Evolutionary conservation across 306 rosid genomes (phyloP), one percentile per base, ranked within the genome.

Genomic region (Citrullus colocynthis): DNA sequence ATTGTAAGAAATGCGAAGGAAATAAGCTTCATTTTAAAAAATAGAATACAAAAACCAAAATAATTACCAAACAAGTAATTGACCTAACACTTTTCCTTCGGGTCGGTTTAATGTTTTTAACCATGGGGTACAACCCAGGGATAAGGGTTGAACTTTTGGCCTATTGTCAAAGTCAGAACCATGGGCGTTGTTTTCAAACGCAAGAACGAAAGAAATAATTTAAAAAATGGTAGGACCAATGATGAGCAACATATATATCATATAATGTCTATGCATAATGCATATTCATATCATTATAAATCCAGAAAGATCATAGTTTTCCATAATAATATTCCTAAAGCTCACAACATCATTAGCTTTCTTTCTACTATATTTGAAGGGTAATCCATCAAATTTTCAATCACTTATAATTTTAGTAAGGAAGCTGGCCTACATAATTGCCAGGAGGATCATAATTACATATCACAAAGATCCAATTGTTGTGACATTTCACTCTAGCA

Each of bases 391-490:
- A 39, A 39, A 18, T 37, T 18, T 65, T 65, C 16, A 17, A 7
- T 17, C 28, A 18, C 45, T 65, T 11, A 65, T 5, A 18, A 18
- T 12, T 18, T 65, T n/a, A 77, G 49, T 77, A 83, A 17, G 85
- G 81, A 28, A 79, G n/a, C 2, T 80, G 66, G 39, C 78, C 81
- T 6, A 13, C n/a, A n/a, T 30, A 21, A 49, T 83, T 80, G 4
- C 78, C 81, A 0, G 76, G 75, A 48, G 86, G 86, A 37, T 69
- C 74, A 65, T 84, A 87, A 67, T 21, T 75, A n/a, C 90, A 84
- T 18, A 76, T 36, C 17, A 77, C 74, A 48, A 80, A 80, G 5
- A 36, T 54, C 81, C 87, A 77, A 1, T 79, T 81, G 79, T 76
- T 80, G 13, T 20, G 21, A 48, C 91, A 88, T 56, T 81, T 75